phyloP scores from a whole-genome alignment of 768 basidiomycete species.

The Lentinula edodes region DNA sequence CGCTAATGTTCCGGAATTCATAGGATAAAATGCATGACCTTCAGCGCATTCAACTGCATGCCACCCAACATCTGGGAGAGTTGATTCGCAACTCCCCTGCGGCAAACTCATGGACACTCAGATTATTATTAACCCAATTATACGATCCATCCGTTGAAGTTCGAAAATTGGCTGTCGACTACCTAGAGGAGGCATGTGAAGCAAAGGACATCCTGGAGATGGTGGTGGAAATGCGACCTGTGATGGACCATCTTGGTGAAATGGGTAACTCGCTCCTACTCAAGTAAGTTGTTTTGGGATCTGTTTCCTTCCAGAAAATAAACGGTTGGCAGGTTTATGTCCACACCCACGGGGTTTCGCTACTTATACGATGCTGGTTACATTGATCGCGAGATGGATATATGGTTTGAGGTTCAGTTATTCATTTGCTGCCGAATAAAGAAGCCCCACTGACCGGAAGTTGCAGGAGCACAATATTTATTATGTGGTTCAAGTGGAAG shows the following conservation, averaged over 20 bases:
- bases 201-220: conserved; percentile 76
- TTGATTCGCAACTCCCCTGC: conserved; percentile 62
- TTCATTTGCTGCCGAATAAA: not conserved
- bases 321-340: conserved; percentile 71
- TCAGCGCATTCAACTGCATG: conserved; percentile 83
- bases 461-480: conserved; percentile 84
- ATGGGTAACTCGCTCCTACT: conserved; percentile 84
- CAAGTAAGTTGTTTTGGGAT: conserved; percentile 47
- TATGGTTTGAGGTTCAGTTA: conserved; percentile 83
- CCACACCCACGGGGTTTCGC: conserved; percentile 86
- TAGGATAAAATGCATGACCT: not conserved
- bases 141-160: conserved; percentile 92
- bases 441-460: conserved; percentile 6
- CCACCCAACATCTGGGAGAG: conserved; percentile 81
- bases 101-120: conserved; percentile 83
- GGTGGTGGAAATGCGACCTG: conserved; percentile 93
- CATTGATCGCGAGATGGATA: conserved; percentile 91
- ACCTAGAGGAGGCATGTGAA: conserved; percentile 87
- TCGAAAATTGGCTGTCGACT: conserved; percentile 83
- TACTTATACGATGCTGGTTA: conserved; percentile 91
- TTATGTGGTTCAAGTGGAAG: conserved; percentile 92
- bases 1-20: not conserved
- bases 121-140: conserved; percentile 88
- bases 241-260: conserved; percentile 91
- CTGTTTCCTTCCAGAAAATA: not conserved